Conservation (phyloP, 192 early-diverging fungal genomes). For the Coemansia sp. region DNA sequence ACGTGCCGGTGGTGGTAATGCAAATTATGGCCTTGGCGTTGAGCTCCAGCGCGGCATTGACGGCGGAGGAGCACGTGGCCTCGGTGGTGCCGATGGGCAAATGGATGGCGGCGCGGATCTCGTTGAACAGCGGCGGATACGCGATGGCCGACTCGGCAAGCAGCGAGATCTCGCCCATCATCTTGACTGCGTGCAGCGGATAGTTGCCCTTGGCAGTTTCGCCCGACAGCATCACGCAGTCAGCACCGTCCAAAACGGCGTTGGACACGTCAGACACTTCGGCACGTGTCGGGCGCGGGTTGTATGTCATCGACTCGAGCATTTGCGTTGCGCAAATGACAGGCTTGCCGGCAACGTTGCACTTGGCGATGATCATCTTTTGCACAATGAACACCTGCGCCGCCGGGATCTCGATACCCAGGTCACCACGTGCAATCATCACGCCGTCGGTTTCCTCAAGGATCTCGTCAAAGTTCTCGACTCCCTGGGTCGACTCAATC, state of each 20-base stretch:
- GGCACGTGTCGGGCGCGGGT: slow-evolving; percentile 98
- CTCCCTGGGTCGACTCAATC: slow-evolving; percentile 97
- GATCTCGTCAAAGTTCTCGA: slow-evolving; percentile 99
- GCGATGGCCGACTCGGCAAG: slow-evolving; percentile 92
- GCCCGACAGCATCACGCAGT: slow-evolving; percentile 99
- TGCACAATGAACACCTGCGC: slow-evolving; percentile 91
- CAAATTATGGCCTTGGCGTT: slow-evolving; percentile 88
- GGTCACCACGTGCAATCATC: slow-evolving; percentile 98
- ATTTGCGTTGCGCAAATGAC: slow-evolving; percentile 98
- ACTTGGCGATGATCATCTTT: slow-evolving; percentile 99
- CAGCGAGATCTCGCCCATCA: slow-evolving; percentile 92
- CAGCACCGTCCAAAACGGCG: slow-evolving; percentile 95
- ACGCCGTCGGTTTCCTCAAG: slow-evolving; percentile 90
- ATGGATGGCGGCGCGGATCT: slow-evolving; percentile 73
- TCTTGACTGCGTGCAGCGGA: slow-evolving; percentile 86
- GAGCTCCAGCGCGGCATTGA: slow-evolving; percentile 77
- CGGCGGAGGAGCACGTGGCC: slow-evolving; percentile 89
- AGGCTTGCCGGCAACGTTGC: slow-evolving; percentile 94
- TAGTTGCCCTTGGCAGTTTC: slow-evolving; percentile 96
- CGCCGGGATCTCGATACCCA: slow-evolving; percentile 96
- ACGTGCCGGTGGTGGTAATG: slow-evolving; percentile 84
- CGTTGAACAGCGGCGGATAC: slow-evolving; percentile 92
- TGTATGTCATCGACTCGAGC: slow-evolving; percentile 94
- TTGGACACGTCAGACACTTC: slow-evolving; percentile 99
- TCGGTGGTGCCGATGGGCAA: slow-evolving; percentile 85